These are phyloP conservation scores for Alectoria sarmentosa DNA, from an alignment of 495 filamentous ascomycete species.

Conservation along the genomic window DNA sequence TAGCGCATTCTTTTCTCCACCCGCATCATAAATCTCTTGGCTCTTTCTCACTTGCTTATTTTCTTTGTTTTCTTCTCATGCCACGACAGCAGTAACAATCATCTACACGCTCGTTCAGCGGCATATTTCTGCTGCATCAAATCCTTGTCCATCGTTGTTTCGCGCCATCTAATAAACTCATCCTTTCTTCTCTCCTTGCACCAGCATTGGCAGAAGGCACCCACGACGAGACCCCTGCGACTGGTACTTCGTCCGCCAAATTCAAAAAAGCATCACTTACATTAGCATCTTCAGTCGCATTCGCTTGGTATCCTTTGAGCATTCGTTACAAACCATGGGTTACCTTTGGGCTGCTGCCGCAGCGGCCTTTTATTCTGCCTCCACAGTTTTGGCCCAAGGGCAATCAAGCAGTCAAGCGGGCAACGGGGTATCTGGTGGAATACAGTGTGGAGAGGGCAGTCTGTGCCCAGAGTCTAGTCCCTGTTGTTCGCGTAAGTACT, in stretches of 20 bases:
- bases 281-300: not conserved
- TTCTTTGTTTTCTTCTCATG: slow-evolving; percentile 1
- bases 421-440: slow-evolving; percentile 27
- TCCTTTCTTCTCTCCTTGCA: slow-evolving; percentile 14
- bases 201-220: slow-evolving; percentile 17
- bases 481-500: slow-evolving; percentile 76
- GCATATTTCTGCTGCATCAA: not conserved
- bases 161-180: slow-evolving; percentile 2
- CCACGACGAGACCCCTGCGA: slow-evolving; percentile 4
- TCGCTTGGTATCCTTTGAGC: not conserved
- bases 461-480: slow-evolving; percentile 70
- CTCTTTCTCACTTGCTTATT: not conserved
- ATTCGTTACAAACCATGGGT: slow-evolving; percentile 18
- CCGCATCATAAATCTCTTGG: slow-evolving; percentile 1
- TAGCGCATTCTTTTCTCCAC: slow-evolving; percentile 10
- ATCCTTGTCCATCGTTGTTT: slow-evolving; percentile 11
- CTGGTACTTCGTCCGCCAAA: not conserved
- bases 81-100: slow-evolving; percentile 16
- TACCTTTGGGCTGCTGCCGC: slow-evolving; percentile 19
- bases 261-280: slow-evolving; percentile 4
- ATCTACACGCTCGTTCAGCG: slow-evolving; percentile 13
- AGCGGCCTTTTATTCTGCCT: slow-evolving; percentile 35
- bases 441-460: slow-evolving; percentile 48
- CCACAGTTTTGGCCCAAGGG: slow-evolving; percentile 25
- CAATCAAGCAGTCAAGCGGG: slow-evolving; percentile 23